A percentile compares a stretch with the other conserved stretches of the same genome.
Evolutionary conservation across 495 filamentous ascomycete genomes (phyloP).

Genomic region (Penicillium dipodomyicola): DNA sequence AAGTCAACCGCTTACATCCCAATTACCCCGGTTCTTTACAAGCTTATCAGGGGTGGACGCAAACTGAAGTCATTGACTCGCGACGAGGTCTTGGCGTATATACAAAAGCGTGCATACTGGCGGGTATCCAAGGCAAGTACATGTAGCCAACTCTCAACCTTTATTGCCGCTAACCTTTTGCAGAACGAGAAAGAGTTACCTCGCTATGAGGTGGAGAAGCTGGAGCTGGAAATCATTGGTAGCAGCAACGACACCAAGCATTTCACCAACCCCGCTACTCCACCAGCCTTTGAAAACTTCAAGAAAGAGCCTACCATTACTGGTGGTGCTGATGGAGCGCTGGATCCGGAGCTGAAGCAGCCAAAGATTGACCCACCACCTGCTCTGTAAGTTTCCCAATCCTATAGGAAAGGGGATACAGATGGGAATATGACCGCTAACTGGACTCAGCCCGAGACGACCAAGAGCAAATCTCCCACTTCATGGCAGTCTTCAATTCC

Average conservation of each 20-base stretch:
- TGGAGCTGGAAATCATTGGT: conserved; percentile 14
- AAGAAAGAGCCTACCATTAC: conserved; percentile 12
- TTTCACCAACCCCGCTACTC: conserved; percentile 6
- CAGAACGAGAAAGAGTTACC: conserved; percentile 12
- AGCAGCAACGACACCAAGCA: conserved; percentile 13
- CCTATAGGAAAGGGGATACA: neutral
- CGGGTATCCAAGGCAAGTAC: conserved; percentile 9
- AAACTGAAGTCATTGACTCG: conserved; percentile 5
- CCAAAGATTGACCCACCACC: conserved; percentile 1
- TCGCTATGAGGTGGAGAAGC: conserved; percentile 9
- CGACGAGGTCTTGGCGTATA: conserved; percentile 6
- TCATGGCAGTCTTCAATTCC: conserved; percentile 4
- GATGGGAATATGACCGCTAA: neutral
- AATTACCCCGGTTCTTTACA: conserved; percentile 4
- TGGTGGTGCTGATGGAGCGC: conserved; percentile 11
- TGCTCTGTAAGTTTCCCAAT: neutral
- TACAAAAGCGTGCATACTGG: conserved; percentile 11
- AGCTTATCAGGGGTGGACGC: conserved; percentile 3
- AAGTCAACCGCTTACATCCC: conserved; percentile 12
- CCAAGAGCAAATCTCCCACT: conserved; percentile 9
- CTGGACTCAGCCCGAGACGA: conserved; percentile 1
- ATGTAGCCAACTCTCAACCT: too few species aligned
- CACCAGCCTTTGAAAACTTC: conserved; percentile 7
- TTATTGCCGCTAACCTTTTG: neutral
- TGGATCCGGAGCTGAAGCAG: conserved; percentile 11